These are phyloP conservation scores for Trichoderma oligosporum DNA, from an alignment of 2,329 filamentous ascomycete species.

Conservation along the genomic window DNA sequence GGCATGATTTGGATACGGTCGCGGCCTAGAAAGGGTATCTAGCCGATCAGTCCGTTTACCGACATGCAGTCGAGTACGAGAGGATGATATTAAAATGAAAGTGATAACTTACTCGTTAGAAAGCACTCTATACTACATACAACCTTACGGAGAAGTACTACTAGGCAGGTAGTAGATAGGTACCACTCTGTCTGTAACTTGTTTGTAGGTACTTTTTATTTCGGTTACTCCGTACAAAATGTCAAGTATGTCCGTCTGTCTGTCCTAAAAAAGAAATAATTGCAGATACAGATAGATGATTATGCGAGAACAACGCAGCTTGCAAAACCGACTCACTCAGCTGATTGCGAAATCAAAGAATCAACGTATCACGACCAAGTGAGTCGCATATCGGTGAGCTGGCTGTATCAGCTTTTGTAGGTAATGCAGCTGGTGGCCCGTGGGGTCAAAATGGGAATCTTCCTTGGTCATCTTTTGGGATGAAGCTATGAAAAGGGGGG, in stretches of 20 bases:
- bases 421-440: background rate
- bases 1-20: too few relatives aligned
- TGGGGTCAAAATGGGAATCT: background rate
- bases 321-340: background rate
- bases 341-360: conserved; percentile 1
- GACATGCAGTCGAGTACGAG: background rate
- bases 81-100: background rate
- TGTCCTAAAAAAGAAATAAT: too few relatives aligned
- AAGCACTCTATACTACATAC: background rate
- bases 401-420: conserved; percentile 1
- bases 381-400: conserved; percentile 9
- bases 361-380: background rate
- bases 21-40: too few relatives aligned
- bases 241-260: too few relatives aligned
- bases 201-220: background rate
- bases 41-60: background rate
- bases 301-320: background rate
- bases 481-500: too few relatives aligned
- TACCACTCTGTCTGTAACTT: too few relatives aligned
- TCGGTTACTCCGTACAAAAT: background rate
- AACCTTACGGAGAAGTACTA: too few relatives aligned
- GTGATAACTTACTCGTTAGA: background rate
- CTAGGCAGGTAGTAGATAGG: too few relatives aligned
- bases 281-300: background rate
- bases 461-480: too few relatives aligned